Evolutionary conservation across 768 basidiomycete species (phyloP).

Genomic region (Termitomyces sp.): DNA sequence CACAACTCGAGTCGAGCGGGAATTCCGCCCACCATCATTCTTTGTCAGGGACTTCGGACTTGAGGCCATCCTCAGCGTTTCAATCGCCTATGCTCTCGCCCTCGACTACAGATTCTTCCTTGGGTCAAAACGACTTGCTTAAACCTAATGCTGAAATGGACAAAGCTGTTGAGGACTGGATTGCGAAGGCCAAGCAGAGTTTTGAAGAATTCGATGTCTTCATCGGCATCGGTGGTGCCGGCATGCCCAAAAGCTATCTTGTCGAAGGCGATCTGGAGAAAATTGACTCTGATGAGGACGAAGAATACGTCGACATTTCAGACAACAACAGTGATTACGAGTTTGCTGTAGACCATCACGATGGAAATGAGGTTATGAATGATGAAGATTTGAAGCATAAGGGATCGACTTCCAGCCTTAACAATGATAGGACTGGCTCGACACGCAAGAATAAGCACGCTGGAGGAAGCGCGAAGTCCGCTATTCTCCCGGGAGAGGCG

Average conservation of each 20-base stretch:
- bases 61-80: conserved; percentile 21
- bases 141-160: conserved; percentile 30
- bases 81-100: conserved; percentile 34
- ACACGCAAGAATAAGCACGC: conserved; percentile 34
- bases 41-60: conserved; percentile 18
- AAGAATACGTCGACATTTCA: conserved; percentile 27
- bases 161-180: conserved; percentile 71
- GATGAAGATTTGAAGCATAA: conserved; percentile 23
- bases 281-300: conserved; percentile 28
- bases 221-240: conserved; percentile 55
- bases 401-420: conserved; percentile 33
- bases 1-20: conserved; percentile 50
- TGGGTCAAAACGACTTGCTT: conserved; percentile 18
- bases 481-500: conserved; percentile 53
- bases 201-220: conserved; percentile 63
- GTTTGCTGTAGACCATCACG: conserved; percentile 35
- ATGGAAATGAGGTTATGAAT: conserved; percentile 28
- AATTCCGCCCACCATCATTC: conserved; percentile 13
- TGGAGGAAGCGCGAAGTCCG: conserved; percentile 38
- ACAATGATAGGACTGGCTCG: conserved; percentile 24
- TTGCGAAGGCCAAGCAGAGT: conserved; percentile 64
- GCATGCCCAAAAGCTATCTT: conserved; percentile 44
- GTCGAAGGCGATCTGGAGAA: conserved; percentile 43
- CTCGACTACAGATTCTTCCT: conserved; percentile 23
- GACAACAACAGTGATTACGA: conserved; percentile 30